These are phyloP conservation scores for Scenedesmus sp. DNA, from an alignment of 163 green algal genomes.

Conservation along the genomic window DNA sequence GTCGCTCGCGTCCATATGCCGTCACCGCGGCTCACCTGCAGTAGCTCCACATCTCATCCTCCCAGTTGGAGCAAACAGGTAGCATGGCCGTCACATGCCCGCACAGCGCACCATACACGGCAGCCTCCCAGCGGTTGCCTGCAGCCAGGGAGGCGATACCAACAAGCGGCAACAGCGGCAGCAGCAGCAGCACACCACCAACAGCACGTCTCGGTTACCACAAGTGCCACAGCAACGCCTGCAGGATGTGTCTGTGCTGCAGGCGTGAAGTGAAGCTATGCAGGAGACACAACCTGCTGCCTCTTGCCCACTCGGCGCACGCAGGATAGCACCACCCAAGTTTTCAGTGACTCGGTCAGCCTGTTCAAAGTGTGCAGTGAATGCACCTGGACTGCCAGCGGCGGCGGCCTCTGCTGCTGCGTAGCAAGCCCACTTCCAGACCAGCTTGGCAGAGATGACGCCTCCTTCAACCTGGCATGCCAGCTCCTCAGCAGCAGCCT, in stretches of 20 bases:
- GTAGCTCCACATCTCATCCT: conserved; percentile 82
- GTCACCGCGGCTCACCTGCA: conserved; percentile 55
- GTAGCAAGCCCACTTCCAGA: conserved; percentile 82
- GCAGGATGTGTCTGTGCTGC: neutral
- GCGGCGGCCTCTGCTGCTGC: conserved; percentile 59
- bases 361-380: neutral
- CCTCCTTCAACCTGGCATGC: conserved; percentile 66
- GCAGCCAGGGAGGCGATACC: neutral
- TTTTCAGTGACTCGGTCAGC: neutral
- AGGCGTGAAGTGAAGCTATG: neutral
- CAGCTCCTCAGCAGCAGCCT: conserved; percentile 66
- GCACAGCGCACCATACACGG: conserved; percentile 77
- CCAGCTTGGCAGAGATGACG: conserved; percentile 55
- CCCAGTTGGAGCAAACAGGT: conserved; percentile 77
- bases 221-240: neutral
- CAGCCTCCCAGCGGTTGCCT: conserved; percentile 70
- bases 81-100: conserved; percentile 68
- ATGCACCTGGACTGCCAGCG: conserved; percentile 14
- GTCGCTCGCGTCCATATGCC: no score
- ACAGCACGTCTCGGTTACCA: neutral
- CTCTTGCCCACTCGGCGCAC: neutral
- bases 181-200: neutral
- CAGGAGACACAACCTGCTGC: neutral
- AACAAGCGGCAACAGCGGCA: neutral
- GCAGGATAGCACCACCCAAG: neutral